phyloP scores from a whole-genome alignment of 106 monocot genomes.

The Posidonia australis region DNA sequence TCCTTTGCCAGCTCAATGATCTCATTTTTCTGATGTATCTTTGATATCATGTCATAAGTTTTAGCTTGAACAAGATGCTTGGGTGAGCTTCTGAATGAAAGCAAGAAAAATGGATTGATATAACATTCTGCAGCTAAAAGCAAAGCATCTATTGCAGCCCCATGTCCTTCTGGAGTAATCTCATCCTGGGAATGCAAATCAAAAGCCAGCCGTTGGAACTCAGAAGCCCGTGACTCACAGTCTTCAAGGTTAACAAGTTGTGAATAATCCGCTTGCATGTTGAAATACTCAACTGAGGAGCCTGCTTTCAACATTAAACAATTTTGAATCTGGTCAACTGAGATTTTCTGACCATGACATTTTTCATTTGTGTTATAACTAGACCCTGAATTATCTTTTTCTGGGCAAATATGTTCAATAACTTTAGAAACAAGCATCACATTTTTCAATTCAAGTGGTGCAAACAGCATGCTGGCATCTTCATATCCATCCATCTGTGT shows the following conservation, averaged over 20 bases:
- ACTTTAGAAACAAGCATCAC: conserved; percentile 22
- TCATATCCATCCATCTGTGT: conserved; percentile 31
- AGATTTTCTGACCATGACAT: conserved; percentile 10
- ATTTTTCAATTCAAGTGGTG: conserved; percentile 62
- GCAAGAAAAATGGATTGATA: conserved; percentile 83
- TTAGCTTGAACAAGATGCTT: conserved; percentile 24
- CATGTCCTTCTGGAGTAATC: conserved; percentile 51
- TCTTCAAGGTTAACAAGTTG: conserved; percentile 65
- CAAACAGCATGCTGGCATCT: conserved; percentile 57
- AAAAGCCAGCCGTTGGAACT: conserved; percentile 57
- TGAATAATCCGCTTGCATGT: conserved; percentile 73
- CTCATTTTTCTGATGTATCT: conserved; percentile 25
- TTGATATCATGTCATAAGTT: conserved; percentile 21
- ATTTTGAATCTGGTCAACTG: conserved; percentile 19
- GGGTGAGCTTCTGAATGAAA: conserved; percentile 37
- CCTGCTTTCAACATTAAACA: conserved; percentile 26
- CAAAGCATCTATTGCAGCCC: conserved; percentile 86
- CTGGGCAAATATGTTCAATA: conserved; percentile 14
- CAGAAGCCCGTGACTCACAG: conserved; percentile 60
- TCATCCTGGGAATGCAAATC: conserved; percentile 57
- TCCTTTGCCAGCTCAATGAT: conserved; percentile 23
- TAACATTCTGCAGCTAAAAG: conserved; percentile 94
- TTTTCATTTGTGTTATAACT: conserved; percentile 17
- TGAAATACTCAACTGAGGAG: conserved; percentile 41
- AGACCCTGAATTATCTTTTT: conserved; percentile 21